Base-by-base conservation (phyloP, 306 rosid species). In the Cucumis melo region DNA sequence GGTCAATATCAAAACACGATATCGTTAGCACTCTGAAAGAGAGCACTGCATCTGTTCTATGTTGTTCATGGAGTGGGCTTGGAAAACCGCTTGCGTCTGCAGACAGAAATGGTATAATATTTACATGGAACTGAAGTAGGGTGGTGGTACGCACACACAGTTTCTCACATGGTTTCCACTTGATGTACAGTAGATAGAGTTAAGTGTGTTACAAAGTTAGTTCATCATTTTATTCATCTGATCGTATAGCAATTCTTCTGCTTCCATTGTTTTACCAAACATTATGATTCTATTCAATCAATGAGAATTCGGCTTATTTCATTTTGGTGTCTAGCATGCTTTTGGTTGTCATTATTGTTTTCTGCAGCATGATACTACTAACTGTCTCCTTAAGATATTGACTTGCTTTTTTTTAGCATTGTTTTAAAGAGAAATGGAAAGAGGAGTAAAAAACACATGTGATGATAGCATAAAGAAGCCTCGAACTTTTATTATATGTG, bases 61-160 rank as follows among this genome's bases (percentile, higher is more conserved):
- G 96, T 82, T 95, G 98, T 77, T 85, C 92, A 6, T 95, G 98
- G 99, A 89, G 96, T 19, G 96, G 92, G 44, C 87, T 89, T 57
- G 96, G 97, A 32, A 90, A 89, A 58, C 90, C 98, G 32, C 84
- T 95, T 6, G 99, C 98, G 53, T 89, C 99, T 5, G 97, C 99
- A 2, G 97, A 95, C 84, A 92, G 87, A 85, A 92, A 89, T 67
- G 99, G 98, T 27, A 64, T 87, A 71, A 87, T 95, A 57, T 95
- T 94, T 81, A 80, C 90, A 77, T 95, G 99, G 99, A 83, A 91
- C 2, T 87, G 79, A 87, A 10, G 20, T 64, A 54, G 36, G 41
- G 46, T 57, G 59, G 44, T 51, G 57, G 13, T 8, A 50, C 55
- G 8, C 54, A 27, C 29, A 27, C 29, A 27, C 29, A 68, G 36